Conservation (phyloP, 2,329 filamentous ascomycete genomes). For the Arthrobotrys sphaeroides region DNA sequence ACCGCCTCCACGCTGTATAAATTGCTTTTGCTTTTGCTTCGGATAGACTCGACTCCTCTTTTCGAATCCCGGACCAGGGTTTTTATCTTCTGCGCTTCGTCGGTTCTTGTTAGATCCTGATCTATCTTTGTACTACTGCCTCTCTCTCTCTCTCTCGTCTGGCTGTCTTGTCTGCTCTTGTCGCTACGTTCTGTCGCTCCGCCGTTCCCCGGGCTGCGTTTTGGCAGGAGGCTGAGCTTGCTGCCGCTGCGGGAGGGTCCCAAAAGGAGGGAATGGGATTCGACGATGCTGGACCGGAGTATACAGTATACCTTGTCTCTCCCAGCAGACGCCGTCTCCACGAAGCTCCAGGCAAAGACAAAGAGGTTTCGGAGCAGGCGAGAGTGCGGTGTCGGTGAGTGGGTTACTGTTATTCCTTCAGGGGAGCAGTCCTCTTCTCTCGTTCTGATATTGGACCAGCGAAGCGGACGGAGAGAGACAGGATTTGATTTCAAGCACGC, state of each 20-base stretch:
- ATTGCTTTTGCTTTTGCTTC: conserved; percentile 40
- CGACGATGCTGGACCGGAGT: neutral
- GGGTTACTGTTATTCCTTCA: conserved; percentile 6
- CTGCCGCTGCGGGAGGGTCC: neutral
- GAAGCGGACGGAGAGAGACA: conserved; percentile 6
- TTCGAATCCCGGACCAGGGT: conserved; percentile 3
- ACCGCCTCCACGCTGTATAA: conserved; percentile 17
- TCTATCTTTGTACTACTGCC: conserved; percentile 24
- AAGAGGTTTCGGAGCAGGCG: conserved; percentile 18
- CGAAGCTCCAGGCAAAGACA: conserved; percentile 20
- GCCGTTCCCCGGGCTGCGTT: conserved; percentile 48
- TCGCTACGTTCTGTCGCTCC: conserved; percentile 21
- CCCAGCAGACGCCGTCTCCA: conserved; percentile 1
- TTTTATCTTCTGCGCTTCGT: conserved; percentile 10
- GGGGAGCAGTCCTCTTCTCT: conserved; percentile 1
- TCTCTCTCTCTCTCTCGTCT: neutral
- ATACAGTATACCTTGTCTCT: conserved; percentile 25
- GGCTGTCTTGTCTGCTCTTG: neutral
- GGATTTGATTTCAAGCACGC: too few species aligned
- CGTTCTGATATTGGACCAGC: conserved; percentile 30
- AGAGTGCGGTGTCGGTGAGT: conserved; percentile 10
- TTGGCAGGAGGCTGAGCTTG: conserved; percentile 53
- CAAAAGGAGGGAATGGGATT: conserved; percentile 28
- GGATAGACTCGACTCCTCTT: conserved; percentile 27
- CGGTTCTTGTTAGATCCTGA: conserved; percentile 27